Base-by-base conservation (phyloP, 129 eudicot genomes). In the Tanacetum coccineum region DNA sequence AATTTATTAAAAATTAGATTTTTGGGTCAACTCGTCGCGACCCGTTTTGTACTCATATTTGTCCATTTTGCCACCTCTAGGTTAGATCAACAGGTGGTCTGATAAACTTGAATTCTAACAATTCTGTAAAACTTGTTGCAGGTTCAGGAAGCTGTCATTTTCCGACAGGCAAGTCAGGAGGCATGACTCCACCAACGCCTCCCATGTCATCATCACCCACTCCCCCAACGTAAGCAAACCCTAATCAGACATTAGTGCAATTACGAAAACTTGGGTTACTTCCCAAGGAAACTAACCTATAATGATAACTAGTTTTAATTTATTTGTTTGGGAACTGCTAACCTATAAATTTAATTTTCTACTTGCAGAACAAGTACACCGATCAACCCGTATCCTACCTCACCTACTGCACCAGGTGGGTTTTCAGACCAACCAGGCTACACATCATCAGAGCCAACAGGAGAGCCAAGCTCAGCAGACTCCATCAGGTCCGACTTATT, bases 81-180 rank as follows among this genome's bases (percentile, higher is more conserved):
- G 44, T 44, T 63, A 44, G 32, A 9, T 51, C 26, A 28, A 67
- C 19, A 49, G 71, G 30, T 50, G 30, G 26, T 67, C 32, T 20
- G 47, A 28, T 59, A 39, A 65, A 14, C n/a, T 59, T 62, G 55
- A 21, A 56, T 21, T 32, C 19, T 53, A 62, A 70, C 6, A 40
- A 63, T 42, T 3, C 13, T 50, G 5, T 10, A 20, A 47, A 58
- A 59, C 48, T 13, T 64, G 51, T 67, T 78, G 62, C 75, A 88
- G 96, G 96, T 73, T 73, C 86, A 11, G 92, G 96, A 74, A 79
- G 79, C 67, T 93, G 98, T 59, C 76, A 65, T 4, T 93, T 20
- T 75, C 50, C 96, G 28, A 72, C 95, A 9, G 14, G 86, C 9
- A 76, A 52, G 59, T 66, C 83, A 68, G 36, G 83, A 19, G 70